Base-by-base conservation (phyloP, 2,329 filamentous ascomycete genomes). In the Arachnomyces sp. region DNA sequence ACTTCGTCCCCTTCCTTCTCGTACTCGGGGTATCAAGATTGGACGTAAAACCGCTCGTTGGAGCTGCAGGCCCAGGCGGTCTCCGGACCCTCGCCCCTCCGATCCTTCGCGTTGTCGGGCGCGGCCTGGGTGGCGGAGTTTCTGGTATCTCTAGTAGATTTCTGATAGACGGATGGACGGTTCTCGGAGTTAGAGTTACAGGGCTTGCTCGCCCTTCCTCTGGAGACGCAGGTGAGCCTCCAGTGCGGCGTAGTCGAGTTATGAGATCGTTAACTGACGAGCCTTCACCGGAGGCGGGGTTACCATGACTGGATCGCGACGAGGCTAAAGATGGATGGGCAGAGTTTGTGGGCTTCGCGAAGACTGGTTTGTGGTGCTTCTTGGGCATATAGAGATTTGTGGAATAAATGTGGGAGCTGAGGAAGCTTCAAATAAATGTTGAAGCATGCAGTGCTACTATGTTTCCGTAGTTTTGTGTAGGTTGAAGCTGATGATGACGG, bases 181-280 rank as follows among this genome's bases (percentile, higher is more conserved):
- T 67, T 33, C 59, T 54, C 8, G 58, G 49, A 2, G 54, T 43
- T 34, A 55, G 46, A n/a, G 43, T 46, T 4, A 49, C 36, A 5
- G 46, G 42, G 18, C 34, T 48, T 13, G 47, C 32, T 7, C 45
- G 16, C 7, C 44, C 46, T 31, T 52, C 51, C 2, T 52, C 49
- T 7, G 47, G 18, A 17, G 54, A 38, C 17, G 36, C 18, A 12
- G 43, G 42, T 30, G 52, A 51, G 7, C 59, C 48, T 44, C 69
- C 66, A 1, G 63, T 63, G 30, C 61, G 63, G 28, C 68, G 66
- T 8, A 71, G 65, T 31, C 68, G 66, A 34, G 58, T 54, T 43
- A 71, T 67, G 44, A 70, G 53, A 42, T 69, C 67, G 45, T 70
- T 71, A 47, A 71, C 68, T 25, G 20, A 25, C 4, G 66, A 66